Base-by-base conservation (phyloP, 768 basidiomycete species). In the Rhizopogon vesiculosus region DNA sequence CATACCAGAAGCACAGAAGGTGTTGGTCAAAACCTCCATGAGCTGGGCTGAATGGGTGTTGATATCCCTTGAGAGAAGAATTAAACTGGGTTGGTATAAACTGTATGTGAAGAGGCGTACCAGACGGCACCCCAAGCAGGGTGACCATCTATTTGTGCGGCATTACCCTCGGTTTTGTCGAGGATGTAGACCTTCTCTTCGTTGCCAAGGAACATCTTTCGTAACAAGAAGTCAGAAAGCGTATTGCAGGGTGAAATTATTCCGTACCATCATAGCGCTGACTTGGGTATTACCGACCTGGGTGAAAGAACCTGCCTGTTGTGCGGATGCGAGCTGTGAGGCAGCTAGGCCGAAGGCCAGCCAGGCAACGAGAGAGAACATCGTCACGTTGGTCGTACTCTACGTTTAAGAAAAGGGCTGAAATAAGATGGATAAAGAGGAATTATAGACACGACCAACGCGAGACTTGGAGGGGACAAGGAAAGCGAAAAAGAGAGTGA, bases 141-240 rank as follows among this genome's bases (percentile, higher is more conserved):
- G 70, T 91, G 90, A 1, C 81, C 83, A 56, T 79, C 75, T 57
- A 93, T 77, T 61, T 77, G 71, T 3, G 80, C 80, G 3, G 77
- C 76, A 66, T 94, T 93, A 33, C 82, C 83, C 66, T 93, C 91
- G 1, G 86, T 83, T 74, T 97, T 97, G 76, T 97, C 93, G n/a
- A 94, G 73, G 19, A 94, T 88, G 71, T 94, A 95, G 35, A 95
- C 87, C 67, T 85, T 91, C 61, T 91, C 75, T 7, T 79, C 74
- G 59, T 86, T 89, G 33, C 89, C 91, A 51, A 93, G 72, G 68
- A 93, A 91, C 82, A 89, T 83, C 53, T 25, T 51, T 43, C 29
- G 25, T 54, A 41, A 25, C 38, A 2, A 16, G 35, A 2, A 7
- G 7, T 49, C 35, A 49, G 19, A 41, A 18, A 41, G 6, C 31